phyloP scores from a whole-genome alignment of 495 filamentous ascomycete species.

The Cryomyces minteri region DNA sequence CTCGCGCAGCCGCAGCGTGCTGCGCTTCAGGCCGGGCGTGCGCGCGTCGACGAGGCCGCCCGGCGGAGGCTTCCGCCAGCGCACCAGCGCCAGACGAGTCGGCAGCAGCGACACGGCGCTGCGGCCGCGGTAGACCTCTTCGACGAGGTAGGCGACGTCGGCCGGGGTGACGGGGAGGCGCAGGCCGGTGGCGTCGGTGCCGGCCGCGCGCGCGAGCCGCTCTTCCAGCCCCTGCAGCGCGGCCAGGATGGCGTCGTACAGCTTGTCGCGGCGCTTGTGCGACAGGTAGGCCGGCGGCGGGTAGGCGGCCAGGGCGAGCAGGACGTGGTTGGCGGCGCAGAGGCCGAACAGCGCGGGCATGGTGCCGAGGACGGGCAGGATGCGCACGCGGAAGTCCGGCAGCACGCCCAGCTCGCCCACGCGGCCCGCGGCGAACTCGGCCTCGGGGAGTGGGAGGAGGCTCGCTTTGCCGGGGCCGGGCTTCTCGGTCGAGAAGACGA shows the following conservation, averaged over 20 bases:
- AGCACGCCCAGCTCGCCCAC: conserved; percentile 75
- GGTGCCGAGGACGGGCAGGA: conserved; percentile 84
- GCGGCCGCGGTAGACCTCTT: conserved; percentile 73
- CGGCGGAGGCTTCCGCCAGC: conserved; percentile 46
- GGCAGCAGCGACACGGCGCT: conserved; percentile 70
- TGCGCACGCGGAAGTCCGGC: conserved; percentile 82
- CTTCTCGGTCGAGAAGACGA: conserved; percentile 87
- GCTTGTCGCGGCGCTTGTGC: conserved; percentile 69
- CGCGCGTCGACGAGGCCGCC: conserved; percentile 22
- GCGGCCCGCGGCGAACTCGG: conserved; percentile 74
- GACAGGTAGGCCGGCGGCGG: conserved; percentile 65
- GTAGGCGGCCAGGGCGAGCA: conserved; percentile 70
- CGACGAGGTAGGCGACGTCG: conserved; percentile 72
- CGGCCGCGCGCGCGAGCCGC: conserved; percentile 37
- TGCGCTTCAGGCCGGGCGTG: conserved; percentile 44
- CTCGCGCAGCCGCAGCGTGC: conserved; percentile 43
- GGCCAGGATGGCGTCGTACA: conserved; percentile 67
- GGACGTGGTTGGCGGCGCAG: conserved; percentile 75
- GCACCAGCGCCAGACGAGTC: conserved; percentile 53
- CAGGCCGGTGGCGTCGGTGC: conserved; percentile 47
- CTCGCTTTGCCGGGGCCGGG: conserved; percentile 81
- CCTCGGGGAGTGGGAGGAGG: conserved; percentile 68
- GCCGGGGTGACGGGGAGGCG: conserved; percentile 56
- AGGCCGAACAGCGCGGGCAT: conserved; percentile 97
- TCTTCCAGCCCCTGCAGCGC: conserved; percentile 60